Evolutionary conservation across 2,329 filamentous ascomycete species (phyloP).

Genomic region (Conoideocrella luteorostrata): DNA sequence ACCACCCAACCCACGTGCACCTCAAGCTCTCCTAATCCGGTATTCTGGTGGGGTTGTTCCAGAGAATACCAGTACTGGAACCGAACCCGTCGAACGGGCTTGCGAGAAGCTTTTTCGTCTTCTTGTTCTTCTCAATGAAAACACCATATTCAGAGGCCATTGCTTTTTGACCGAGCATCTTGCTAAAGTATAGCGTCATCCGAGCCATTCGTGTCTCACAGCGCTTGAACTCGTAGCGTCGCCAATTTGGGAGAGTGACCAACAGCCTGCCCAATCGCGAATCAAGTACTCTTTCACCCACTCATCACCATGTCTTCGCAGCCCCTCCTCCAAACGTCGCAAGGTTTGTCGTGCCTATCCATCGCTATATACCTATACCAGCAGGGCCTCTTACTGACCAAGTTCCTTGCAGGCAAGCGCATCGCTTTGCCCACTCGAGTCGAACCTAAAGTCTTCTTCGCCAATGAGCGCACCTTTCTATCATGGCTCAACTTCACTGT

Average conservation of each 20-base stretch:
- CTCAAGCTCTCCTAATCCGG: conserved; percentile 7
- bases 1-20: conserved; percentile 28
- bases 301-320: conserved; percentile 84
- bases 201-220: no score
- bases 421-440: conserved; percentile 96
- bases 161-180: not conserved
- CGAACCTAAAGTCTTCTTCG: conserved; percentile 99
- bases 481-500: conserved; percentile 99
- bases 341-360: conserved; percentile 58
- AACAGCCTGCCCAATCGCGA: no score
- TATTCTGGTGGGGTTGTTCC: conserved; percentile 2
- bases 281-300: not conserved
- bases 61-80: not conserved
- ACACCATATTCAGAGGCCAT: not conserved
- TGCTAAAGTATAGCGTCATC: no score
- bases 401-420: conserved; percentile 69
- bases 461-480: conserved; percentile 97
- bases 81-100: no score
- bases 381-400: conserved; percentile 13
- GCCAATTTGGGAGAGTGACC: no score
- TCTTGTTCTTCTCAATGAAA: not conserved
- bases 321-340: conserved; percentile 89
- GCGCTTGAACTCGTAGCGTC: not conserved
- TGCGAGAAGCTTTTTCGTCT: not conserved
- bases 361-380: no score